Percentiles rank a stretch among this genome's conserved stretches.
phyloP scores from a whole-genome alignment of 306 rosid genomes.

The Gastrolobium villosum region DNA sequence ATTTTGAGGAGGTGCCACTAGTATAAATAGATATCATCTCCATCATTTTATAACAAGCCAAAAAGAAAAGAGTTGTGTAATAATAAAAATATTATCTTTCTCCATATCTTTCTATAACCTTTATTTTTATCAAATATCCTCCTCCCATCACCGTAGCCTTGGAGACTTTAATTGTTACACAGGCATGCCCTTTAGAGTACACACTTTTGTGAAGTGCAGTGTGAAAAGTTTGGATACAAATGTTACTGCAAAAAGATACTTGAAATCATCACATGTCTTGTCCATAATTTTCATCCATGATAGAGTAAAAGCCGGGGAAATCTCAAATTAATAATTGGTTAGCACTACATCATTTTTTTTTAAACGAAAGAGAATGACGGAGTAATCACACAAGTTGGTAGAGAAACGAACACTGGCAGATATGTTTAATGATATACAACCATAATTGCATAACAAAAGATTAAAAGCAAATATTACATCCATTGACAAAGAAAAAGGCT shows the following conservation, averaged over 20 bases:
- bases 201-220: neutral
- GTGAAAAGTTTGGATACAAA: conserved; percentile 8
- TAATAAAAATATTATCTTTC: too few relatives aligned
- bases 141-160: neutral
- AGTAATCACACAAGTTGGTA: conserved; percentile 52
- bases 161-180: conserved; percentile 33
- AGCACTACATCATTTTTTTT: conserved; percentile 47
- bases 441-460: conserved; percentile 57
- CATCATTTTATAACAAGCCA: too few relatives aligned
- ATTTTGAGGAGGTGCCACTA: too few relatives aligned
- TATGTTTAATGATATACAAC: conserved; percentile 51
- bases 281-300: conserved; percentile 36
- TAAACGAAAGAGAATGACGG: conserved; percentile 54
- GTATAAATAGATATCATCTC: too few relatives aligned
- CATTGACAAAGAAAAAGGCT: conserved; percentile 61
- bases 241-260: neutral
- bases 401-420: conserved; percentile 53
- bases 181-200: conserved; percentile 40
- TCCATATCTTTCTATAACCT: too few relatives aligned
- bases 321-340: conserved; percentile 27
- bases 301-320: conserved; percentile 42
- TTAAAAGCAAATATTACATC: conserved; percentile 57
- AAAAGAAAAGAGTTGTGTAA: too few relatives aligned
- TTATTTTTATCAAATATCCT: too few relatives aligned
- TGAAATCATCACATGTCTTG: conserved; percentile 46